Base-by-base conservation (phyloP, 257 asterid species). In the Eustoma russellianum region DNA sequence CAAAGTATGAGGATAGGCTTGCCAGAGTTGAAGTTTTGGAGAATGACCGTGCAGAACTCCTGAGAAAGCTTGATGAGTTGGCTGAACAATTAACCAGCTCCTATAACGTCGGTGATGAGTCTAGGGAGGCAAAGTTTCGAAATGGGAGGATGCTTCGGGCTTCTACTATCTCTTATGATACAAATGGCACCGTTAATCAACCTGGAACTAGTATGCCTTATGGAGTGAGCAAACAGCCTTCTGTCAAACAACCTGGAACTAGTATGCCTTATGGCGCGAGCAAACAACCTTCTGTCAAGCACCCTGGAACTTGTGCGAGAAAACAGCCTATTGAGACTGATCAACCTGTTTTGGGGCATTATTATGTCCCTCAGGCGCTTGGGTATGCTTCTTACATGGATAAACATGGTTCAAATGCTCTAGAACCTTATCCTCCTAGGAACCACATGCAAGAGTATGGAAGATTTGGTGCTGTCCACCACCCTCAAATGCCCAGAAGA, bases 41-140 rank as follows among this genome's bases (percentile, higher is more conserved):
- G 57, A 75, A 75, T 35, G 83, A 83, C 38, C 79, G 95, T 56
- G 91, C 79, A 0, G 96, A 87, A 70, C 89, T 91, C 53, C 66
- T 91, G 6, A 78, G 77, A 65, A 91, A 74, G 72, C 94, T 91
- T 9, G 95, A 84, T 48, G 94, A 84, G 56, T 70, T 91, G 69
- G 78, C 81, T 51, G 83, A 82, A 66, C 91, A 85, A 59, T 74
- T 91, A 46, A 77, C 79, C 17, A 70, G 80, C 44, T 80, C 93
- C 35, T 72, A 86, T 72, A 87, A 87, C 18, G 60, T 76, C 52
- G 54, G 69, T 0, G 89, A 79, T 46, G 78, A 73, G 47, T 76
- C 83, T 3, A 71, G 67, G 69, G 91, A 83, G 43, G 72, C 73
- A 54, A 54, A 64, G 18, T 70, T 52, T 44, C 56, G 59, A 48